Base-by-base conservation (phyloP, 805 yeast species). In the Debaryomyces castellii region DNA sequence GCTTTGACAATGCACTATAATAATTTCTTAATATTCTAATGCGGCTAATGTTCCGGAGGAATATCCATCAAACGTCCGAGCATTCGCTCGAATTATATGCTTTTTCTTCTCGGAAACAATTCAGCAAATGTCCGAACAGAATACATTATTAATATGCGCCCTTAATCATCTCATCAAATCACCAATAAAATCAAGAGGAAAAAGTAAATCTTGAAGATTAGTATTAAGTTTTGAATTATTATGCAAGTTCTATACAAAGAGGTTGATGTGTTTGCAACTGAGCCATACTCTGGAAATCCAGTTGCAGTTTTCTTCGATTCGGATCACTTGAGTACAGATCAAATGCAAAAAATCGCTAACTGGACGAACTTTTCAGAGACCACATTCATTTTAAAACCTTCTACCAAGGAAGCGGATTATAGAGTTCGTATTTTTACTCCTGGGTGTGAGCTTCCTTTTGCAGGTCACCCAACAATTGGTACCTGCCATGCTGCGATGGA, bases 391-490 rank as follows among this genome's bases (percentile, higher is more conserved):
- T 57, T 66, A 39, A 70, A 69, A 21, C 72, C 81, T 5, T 65
- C 74, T 0, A 50, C 49, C 10, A 44, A 56, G 0, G 53, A 55
- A 5, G 78, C 77, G 4, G 77, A 76, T 54, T 81, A 80, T 58
- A 64, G 57, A 44, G 60, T 80, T 5, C 62, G 83, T 27, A 81
- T 81, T 3, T 81, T 79, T 54, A 66, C 77, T 0, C 77, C 81
- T 1, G 50, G 36, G 2, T 34, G 36, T 2, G 85, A 81, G 52
- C 55, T 81, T 21, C 82, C 83, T 5, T 81, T 81, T 64, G 85
- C 86, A 1, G 87, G 87, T 5, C 87, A 81, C 51, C 87, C 87
- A 2, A 81, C 83, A 0, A 51, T 81, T 27, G 86, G 85, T 5
- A 63, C 80, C 1, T 70, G 76, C 38, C 64, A 59, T 53, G 81